These are phyloP conservation scores for Cyclostephanos tholiformis DNA, from an alignment of 108 stramenopile genomes.

Conservation along the genomic window DNA sequence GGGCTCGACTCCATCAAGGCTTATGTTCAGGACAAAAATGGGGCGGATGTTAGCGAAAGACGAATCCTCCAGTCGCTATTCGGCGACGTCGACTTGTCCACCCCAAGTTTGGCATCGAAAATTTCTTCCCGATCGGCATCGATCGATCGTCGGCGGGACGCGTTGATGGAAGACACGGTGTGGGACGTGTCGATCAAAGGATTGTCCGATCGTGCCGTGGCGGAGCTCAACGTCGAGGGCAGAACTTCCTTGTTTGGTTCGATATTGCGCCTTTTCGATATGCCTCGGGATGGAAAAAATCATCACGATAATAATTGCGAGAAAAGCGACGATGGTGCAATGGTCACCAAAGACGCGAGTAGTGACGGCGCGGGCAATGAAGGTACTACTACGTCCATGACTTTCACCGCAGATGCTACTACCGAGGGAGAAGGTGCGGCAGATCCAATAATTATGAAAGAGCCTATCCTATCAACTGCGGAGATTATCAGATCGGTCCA, in stretches of 20 bases:
- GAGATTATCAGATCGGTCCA: constrained; percentile 61
- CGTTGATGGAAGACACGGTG: constrained; percentile 5
- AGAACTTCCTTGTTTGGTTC: constrained; percentile 42
- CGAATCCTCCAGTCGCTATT: constrained; percentile 31
- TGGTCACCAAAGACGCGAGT: background rate
- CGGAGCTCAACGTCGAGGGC: constrained; percentile 41
- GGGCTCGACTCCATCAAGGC: constrained; percentile 38
- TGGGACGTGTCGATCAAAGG: constrained; percentile 48
- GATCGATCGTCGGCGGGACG: constrained; percentile 2
- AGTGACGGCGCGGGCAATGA: background rate
- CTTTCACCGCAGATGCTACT: background rate
- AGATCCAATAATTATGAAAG: constrained; percentile 25
- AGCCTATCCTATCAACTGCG: constrained; percentile 55
- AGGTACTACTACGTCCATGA: background rate
- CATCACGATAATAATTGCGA: background rate
- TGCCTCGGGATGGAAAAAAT: constrained; percentile 4
- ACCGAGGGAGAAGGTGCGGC: background rate
- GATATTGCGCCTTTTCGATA: constrained; percentile 45
- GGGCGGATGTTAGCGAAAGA: constrained; percentile 16
- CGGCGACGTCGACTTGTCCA: constrained; percentile 13
- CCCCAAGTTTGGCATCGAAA: constrained; percentile 5
- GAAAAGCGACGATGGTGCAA: background rate
- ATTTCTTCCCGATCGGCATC: constrained; percentile 13
- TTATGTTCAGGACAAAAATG: constrained; percentile 20
- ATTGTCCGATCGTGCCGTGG: constrained; percentile 48